Conservation (phyloP, 2,329 filamentous ascomycete genomes). For the Tolypocladium pustulatum region DNA sequence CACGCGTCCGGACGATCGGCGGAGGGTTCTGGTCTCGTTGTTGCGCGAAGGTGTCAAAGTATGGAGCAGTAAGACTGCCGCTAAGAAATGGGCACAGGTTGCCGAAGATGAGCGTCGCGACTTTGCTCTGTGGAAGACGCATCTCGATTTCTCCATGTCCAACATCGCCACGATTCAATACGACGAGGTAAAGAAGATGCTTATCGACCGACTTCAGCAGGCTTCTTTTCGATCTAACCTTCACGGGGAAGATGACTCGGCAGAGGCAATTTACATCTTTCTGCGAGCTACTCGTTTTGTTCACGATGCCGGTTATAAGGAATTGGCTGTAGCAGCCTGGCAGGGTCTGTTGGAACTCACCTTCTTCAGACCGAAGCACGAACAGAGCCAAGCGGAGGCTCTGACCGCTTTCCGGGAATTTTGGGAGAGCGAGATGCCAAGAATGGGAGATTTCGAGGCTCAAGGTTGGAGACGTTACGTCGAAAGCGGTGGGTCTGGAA, state of each 20-base stretch:
- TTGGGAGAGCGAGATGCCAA: slow-evolving; percentile 76
- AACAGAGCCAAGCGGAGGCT: slow-evolving; percentile 10
- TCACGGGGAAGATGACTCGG: slow-evolving; percentile 5
- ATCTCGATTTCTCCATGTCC: slow-evolving; percentile 63
- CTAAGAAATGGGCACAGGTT: slow-evolving; percentile 54
- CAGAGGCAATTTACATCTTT: slow-evolving; percentile 53
- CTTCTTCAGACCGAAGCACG: slow-evolving; percentile 36
- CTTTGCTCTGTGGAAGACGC: slow-evolving; percentile 60
- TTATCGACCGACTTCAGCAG: slow-evolving; percentile 37
- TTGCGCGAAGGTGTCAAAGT: slow-evolving; percentile 65
- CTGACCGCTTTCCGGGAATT: slow-evolving; percentile 53
- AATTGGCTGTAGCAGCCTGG: slow-evolving; percentile 71
- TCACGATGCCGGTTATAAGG: slow-evolving; percentile 65
- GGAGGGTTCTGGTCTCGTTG: slow-evolving; percentile 54
- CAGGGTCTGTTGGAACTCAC: slow-evolving; percentile 69
- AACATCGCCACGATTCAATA: slow-evolving; percentile 57
- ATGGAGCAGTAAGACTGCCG: slow-evolving; percentile 56
- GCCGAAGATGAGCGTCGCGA: slow-evolving; percentile 13
- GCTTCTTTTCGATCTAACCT: slow-evolving; percentile 4
- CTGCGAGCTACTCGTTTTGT: slow-evolving; percentile 65
- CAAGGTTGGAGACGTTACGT: slow-evolving; percentile 58
- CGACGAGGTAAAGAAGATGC: slow-evolving; percentile 51
- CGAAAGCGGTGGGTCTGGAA: slow-evolving; percentile 20
- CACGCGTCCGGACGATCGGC: slow-evolving; percentile 32
- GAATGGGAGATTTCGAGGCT: slow-evolving; percentile 65